A percentile compares a stretch with the other conserved stretches of the same genome.
Evolutionary conservation across 2,329 filamentous ascomycete species (phyloP).

Genomic region (Pseudogymnoascus sp.): DNA sequence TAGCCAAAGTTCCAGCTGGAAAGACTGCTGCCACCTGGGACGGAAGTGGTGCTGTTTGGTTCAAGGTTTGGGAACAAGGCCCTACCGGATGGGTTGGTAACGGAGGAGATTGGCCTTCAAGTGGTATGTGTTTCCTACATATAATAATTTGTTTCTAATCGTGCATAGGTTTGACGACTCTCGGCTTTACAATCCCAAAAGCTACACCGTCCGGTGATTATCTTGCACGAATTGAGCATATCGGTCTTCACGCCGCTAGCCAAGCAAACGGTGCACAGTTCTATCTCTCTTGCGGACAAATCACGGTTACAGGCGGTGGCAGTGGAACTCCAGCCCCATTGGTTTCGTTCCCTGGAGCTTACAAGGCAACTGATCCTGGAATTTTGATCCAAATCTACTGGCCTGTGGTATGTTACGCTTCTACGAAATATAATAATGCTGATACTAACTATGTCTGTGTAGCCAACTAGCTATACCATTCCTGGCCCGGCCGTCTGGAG

Average conservation of each 20-base stretch:
- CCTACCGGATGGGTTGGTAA: not conserved
- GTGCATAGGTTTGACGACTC: conserved; percentile 15
- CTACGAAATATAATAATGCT: not conserved
- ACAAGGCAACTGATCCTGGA: conserved; percentile 32
- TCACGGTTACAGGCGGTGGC: conserved; percentile 38
- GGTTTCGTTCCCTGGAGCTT: conserved; percentile 34
- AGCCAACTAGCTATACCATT: conserved; percentile 24
- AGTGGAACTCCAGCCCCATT: conserved; percentile 32
- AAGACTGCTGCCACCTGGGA: conserved; percentile 21
- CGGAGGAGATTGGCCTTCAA: not conserved
- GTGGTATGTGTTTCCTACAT: not conserved
- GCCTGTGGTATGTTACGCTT: conserved; percentile 26
- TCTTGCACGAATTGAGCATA: conserved; percentile 33
- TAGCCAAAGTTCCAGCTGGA: conserved; percentile 23
- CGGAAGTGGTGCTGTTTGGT: conserved; percentile 23
- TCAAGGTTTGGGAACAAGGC: conserved; percentile 21
- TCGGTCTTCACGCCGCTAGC: conserved; percentile 24
- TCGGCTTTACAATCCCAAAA: conserved; percentile 32
- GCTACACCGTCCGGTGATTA: conserved; percentile 35
- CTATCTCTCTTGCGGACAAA: conserved; percentile 35
- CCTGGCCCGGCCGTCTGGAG: conserved; percentile 25
- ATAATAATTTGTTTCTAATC: not conserved
- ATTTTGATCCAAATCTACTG: conserved; percentile 33
- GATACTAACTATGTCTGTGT: not conserved
- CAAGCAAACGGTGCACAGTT: conserved; percentile 22